Evolutionary conservation across 345 rosid species (phyloP).

Genomic region (Jatropha curcas): DNA sequence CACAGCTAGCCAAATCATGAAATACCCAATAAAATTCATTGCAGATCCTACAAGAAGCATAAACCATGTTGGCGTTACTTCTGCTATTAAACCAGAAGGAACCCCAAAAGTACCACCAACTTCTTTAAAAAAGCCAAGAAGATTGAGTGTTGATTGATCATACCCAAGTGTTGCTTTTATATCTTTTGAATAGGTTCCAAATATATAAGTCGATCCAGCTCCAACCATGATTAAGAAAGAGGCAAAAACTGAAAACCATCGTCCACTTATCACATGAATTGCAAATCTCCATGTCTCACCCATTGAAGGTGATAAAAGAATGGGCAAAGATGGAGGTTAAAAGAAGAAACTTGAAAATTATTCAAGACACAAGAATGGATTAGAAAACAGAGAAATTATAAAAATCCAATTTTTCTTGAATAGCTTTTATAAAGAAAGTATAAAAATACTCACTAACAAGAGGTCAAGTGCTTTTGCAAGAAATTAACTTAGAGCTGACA

Average conservation of each 20-base stretch:
- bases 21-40: conserved; percentile 80
- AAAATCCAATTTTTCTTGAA: background rate
- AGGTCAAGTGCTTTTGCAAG: too few species aligned
- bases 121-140: conserved; percentile 77
- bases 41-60: conserved; percentile 74
- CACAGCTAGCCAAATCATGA: conserved; percentile 82
- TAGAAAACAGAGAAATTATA: background rate
- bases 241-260: conserved; percentile 93
- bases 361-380: background rate
- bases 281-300: conserved; percentile 40
- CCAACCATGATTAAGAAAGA: conserved; percentile 87
- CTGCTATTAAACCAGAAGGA: conserved; percentile 73
- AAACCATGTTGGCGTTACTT: conserved; percentile 87
- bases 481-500: too few species aligned
- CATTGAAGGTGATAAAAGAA: background rate
- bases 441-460: too few species aligned
- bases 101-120: conserved; percentile 82
- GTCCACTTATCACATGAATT: conserved; percentile 50
- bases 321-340: too few species aligned
- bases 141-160: conserved; percentile 78
- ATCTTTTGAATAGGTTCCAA: conserved; percentile 76
- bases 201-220: conserved; percentile 84
- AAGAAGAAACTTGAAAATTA: too few species aligned
- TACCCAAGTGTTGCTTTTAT: conserved; percentile 75
- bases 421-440: too few species aligned